Base-by-base conservation (phyloP, 768 basidiomycete genomes). In the Macrolepiota fuliginosa region DNA sequence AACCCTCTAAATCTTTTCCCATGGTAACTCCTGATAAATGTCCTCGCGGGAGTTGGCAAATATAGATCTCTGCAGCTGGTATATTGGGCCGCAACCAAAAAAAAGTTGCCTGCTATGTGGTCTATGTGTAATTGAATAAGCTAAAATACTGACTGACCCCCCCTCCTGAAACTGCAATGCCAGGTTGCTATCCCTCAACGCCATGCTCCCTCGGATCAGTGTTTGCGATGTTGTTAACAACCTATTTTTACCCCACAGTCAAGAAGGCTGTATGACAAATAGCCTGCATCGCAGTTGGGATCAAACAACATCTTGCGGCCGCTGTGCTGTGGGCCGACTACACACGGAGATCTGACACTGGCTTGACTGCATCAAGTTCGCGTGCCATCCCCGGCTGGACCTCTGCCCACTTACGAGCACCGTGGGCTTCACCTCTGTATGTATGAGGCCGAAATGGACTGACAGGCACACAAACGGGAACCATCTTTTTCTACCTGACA, bases 1-100 rank as follows among this genome's bases (percentile, higher is more conserved):
- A 2, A 24, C 32, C 36, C 7, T 50, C 22, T n/a, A n/a, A 19
- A 50, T 37, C 22, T 49, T 51, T 58, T 58, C 17, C 57, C 57
- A 58, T 58, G 40, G 54, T 45, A 61, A 49, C 53, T 53, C 29
- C 15, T 54, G 42, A 61, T 35, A 61, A 35, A 60, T 36, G 46
- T 46, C 56, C 13, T 15, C 11, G 46, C 22, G n/a, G n/a, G 46
- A 46, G 15, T 54, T 25, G 19, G 24, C 19, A 22, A 9, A 12
- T 13, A 6, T 12, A 24, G 12, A 22, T 24, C 47, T 12, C 22
- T 24, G 19, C 22, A 19, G 22, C 17, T 19, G 46, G 17, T 6
- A 17, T 7, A 32, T 32, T 32, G 29, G 29, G 7, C 29, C 29
- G 29, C 7, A 32, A 32, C 3, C 3, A 32, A 32, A 32, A 32